Evolutionary conservation across 2,329 filamentous ascomycete genomes (phyloP).

Genomic region (Colletotrichum gigasporum): DNA sequence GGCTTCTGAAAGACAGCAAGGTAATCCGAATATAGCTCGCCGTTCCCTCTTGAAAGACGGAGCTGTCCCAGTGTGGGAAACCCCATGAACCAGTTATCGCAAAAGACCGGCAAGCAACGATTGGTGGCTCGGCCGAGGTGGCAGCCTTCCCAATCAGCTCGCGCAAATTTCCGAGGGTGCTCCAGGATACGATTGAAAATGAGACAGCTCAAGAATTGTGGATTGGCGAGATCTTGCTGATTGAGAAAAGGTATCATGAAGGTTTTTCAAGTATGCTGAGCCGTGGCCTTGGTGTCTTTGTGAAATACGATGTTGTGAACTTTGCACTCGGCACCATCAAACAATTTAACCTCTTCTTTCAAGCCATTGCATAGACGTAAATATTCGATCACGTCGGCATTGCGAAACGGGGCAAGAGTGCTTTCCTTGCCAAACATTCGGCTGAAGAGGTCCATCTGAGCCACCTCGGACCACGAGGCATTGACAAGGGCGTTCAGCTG

Average conservation of each 20-base stretch:
- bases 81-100: constrained; percentile 23
- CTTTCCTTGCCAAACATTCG: too few relatives aligned
- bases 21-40: not conserved
- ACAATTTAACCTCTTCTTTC: too few relatives aligned
- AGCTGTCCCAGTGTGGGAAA: not conserved
- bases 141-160: constrained; percentile 2
- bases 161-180: not conserved
- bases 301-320: not conserved
- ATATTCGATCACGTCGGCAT: too few relatives aligned
- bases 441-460: too few relatives aligned
- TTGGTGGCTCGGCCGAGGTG: not conserved
- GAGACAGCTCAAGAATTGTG: not conserved
- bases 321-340: too few relatives aligned
- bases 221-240: not conserved
- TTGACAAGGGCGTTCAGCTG: not conserved
- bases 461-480: not conserved
- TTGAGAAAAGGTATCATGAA: constrained; percentile 16
- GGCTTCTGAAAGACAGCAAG: not conserved
- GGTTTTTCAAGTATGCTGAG: too few relatives aligned
- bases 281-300: too few relatives aligned
- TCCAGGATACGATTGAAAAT: not conserved
- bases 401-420: not conserved
- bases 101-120: not conserved
- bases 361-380: too few relatives aligned
- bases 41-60: not conserved